phyloP scores from a whole-genome alignment of 495 filamentous ascomycete genomes.

The Extremus antarcticus region DNA sequence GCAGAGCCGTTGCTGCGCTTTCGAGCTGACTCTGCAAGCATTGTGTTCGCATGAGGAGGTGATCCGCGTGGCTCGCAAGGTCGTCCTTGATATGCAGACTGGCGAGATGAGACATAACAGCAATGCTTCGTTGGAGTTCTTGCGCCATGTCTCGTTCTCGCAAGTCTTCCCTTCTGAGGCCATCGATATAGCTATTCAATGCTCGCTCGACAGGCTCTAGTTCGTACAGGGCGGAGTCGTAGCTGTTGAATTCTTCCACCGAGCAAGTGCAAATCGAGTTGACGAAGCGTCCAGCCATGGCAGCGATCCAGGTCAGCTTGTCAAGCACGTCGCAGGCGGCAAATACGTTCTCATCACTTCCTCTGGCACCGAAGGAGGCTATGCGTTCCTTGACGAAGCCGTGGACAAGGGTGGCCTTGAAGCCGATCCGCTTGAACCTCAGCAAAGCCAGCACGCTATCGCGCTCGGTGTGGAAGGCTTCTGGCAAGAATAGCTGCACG shows the following conservation, averaged over 20 bases:
- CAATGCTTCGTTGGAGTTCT: slow-evolving; percentile 71
- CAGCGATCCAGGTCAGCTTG: slow-evolving; percentile 72
- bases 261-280: slow-evolving; percentile 64
- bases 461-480: slow-evolving; percentile 64
- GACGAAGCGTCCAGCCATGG: slow-evolving; percentile 75
- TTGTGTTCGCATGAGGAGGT: slow-evolving; percentile 59
- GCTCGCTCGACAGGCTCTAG: slow-evolving; percentile 87
- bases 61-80: slow-evolving; percentile 67
- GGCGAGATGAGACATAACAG: slow-evolving; percentile 72
- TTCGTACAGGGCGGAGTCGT: slow-evolving; percentile 71
- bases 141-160: slow-evolving; percentile 67
- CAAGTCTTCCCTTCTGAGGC: slow-evolving; percentile 71
- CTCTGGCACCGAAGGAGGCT: slow-evolving; percentile 40
- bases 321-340: slow-evolving; percentile 69
- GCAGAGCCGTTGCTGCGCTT: slow-evolving; percentile 56
- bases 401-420: slow-evolving; percentile 74
- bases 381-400: slow-evolving; percentile 69
- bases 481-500: slow-evolving; percentile 77
- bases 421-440: slow-evolving; percentile 75
- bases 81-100: slow-evolving; percentile 65
- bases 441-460: slow-evolving; percentile 79
- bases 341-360: slow-evolving; percentile 62
- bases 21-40: slow-evolving; percentile 76
- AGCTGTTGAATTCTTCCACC: slow-evolving; percentile 61
- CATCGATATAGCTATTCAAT: slow-evolving; percentile 80